A percentile compares a stretch with the other conserved stretches of the same genome.
phyloP scores from a whole-genome alignment of 148 eudicot species.

The Camellia granthamiana region DNA sequence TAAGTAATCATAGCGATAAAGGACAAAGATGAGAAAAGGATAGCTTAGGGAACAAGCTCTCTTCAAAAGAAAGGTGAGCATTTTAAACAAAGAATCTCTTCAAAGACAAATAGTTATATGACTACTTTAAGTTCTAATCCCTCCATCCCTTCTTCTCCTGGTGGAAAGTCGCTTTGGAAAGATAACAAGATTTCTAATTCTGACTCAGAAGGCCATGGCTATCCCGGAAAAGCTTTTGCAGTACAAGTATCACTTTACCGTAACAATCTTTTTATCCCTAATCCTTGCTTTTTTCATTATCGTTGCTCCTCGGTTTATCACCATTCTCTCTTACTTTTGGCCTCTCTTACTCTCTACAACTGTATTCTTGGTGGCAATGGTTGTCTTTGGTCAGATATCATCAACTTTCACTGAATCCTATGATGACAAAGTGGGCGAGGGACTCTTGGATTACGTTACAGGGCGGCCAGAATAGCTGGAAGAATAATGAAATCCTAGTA shows the following conservation, averaged over 20 bases:
- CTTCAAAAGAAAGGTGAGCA: constrained; percentile 5
- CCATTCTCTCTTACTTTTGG: constrained; percentile 34
- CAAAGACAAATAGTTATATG: neutral
- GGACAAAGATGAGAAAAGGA: neutral
- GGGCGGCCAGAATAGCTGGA: constrained; percentile 24
- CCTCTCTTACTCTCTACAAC: constrained; percentile 43
- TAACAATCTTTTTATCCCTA: constrained; percentile 14
- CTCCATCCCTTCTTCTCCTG: constrained; percentile 1
- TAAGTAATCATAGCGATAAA: neutral
- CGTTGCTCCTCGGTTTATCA: constrained; percentile 14
- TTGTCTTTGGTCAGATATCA: constrained; percentile 21
- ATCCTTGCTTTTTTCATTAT: constrained; percentile 11
- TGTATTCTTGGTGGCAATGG: constrained; percentile 19
- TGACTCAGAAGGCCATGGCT: constrained; percentile 23
- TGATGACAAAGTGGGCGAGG: constrained; percentile 24
- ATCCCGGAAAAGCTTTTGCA: constrained; percentile 25
- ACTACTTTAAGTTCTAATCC: neutral
- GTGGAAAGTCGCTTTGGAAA: neutral
- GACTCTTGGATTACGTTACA: constrained; percentile 27
- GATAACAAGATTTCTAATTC: neutral
- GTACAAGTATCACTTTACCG: constrained; percentile 22
- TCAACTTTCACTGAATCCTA: constrained; percentile 13
- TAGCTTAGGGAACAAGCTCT: neutral
- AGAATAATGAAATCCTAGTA: neutral
- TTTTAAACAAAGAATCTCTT: constrained; percentile 22